Percentiles rank a stretch among this genome's conserved stretches.
Evolutionary conservation across 352 stramenopile species (phyloP).

Genomic region (Pythium periplocum): DNA sequence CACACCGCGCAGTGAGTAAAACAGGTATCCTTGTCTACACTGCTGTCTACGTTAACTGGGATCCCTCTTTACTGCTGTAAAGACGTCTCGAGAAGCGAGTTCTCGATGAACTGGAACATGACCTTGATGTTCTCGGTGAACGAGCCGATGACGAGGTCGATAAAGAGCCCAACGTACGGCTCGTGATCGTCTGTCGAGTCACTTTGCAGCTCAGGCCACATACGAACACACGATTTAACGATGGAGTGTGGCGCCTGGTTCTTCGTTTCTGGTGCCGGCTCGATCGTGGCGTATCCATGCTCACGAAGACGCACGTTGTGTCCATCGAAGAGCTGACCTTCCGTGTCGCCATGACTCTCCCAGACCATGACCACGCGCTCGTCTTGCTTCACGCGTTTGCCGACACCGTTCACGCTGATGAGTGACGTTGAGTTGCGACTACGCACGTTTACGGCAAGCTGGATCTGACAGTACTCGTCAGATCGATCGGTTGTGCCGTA

Average conservation of each 20-base stretch:
- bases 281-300: conserved; percentile 5
- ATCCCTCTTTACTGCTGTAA: no score
- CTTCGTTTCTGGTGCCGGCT: neutral
- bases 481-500: no score
- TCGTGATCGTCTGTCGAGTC: neutral
- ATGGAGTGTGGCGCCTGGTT: neutral
- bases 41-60: no score
- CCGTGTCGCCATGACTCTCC: neutral
- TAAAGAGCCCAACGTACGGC: neutral
- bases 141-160: conserved; percentile 14
- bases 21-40: no score
- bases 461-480: no score
- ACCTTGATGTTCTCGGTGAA: conserved; percentile 14
- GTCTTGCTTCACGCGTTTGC: no score
- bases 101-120: conserved; percentile 12
- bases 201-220: conserved; percentile 1
- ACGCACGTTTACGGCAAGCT: no score
- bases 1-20: no score
- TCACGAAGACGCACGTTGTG: conserved; percentile 2
- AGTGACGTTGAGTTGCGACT: no score
- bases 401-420: no score
- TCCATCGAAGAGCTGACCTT: conserved; percentile 1
- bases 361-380: neutral
- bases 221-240: conserved; percentile 1
- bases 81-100: conserved; percentile 3